Conservation (phyloP, 257 asterid species). For the Solanum arcanum region DNA sequence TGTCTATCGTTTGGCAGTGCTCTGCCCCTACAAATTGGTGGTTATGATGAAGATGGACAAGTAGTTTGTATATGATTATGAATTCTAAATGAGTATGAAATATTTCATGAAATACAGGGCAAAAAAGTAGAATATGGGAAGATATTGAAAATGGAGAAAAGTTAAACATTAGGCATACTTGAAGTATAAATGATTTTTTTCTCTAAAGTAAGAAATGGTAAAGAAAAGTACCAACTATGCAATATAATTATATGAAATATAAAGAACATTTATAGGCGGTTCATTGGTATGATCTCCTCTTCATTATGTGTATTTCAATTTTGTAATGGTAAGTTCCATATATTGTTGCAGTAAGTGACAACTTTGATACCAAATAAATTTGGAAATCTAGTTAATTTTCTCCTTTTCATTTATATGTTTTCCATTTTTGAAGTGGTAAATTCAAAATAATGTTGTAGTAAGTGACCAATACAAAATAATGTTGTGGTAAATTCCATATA, state of each 20-base stretch:
- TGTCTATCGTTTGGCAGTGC: neutral
- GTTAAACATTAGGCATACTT: neutral
- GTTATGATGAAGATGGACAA: neutral
- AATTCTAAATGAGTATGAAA: neutral
- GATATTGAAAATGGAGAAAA: no score
- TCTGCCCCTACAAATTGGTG: neutral
- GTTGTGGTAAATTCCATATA: no score
- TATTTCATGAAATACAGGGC: neutral
- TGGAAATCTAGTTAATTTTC: no score
- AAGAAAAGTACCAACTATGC: neutral
- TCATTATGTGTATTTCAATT: neutral
- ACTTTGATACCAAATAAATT: neutral
- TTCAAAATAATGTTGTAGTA: no score
- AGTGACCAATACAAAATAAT: neutral
- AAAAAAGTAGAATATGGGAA: neutral
- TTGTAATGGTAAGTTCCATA: neutral
- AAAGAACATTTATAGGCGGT: neutral
- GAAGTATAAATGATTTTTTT: neutral
- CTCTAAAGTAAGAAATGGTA: neutral
- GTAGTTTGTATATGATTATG: neutral
- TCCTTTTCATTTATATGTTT: neutral
- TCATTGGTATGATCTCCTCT: neutral
- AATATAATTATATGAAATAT: neutral
- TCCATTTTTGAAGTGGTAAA: neutral
- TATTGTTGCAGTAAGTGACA: neutral